These are phyloP conservation scores for Nannizzia gypsea DNA, from an alignment of 2,329 filamentous ascomycete species.

Conservation along the genomic window DNA sequence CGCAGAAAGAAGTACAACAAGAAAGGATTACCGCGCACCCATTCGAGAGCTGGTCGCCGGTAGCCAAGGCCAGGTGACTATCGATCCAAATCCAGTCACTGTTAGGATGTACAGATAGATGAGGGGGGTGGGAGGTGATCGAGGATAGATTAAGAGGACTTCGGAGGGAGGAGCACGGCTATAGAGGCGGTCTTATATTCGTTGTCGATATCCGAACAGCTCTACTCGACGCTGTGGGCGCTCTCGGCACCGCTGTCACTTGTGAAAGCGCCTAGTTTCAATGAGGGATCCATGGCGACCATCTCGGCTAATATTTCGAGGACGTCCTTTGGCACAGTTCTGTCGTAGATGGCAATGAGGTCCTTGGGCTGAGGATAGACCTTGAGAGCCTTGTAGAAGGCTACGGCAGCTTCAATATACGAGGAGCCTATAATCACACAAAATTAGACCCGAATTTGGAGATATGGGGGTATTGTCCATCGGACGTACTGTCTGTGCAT, in stretches of 20 bases:
- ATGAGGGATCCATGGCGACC: constrained; percentile 77
- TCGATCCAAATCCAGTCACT: not conserved
- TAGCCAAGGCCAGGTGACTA: not conserved
- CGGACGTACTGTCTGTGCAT: constrained; percentile 61
- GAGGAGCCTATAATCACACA: constrained; percentile 24
- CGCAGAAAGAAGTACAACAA: not conserved
- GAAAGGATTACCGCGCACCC: not conserved
- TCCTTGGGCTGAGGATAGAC: constrained; percentile 91
- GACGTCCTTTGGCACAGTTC: constrained; percentile 94
- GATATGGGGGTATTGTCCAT: not conserved
- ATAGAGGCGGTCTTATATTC: not conserved
- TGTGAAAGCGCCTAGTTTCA: constrained; percentile 47
- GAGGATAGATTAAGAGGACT: not conserved
- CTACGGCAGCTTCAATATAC: constrained; percentile 69
- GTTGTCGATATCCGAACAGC: not conserved
- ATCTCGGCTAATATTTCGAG: constrained; percentile 95
- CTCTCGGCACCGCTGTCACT: constrained; percentile 24
- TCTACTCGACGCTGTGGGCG: constrained; percentile 25
- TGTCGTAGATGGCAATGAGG: constrained; percentile 93
- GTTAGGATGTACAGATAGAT: not conserved
- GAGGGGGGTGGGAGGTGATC: not conserved
- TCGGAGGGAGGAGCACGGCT: not conserved
- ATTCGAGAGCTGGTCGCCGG: not conserved
- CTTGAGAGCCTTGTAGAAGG: constrained; percentile 97
- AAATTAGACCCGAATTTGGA: not conserved